Conservation (phyloP, 257 asterid genomes). For the Gentiana straminea region DNA sequence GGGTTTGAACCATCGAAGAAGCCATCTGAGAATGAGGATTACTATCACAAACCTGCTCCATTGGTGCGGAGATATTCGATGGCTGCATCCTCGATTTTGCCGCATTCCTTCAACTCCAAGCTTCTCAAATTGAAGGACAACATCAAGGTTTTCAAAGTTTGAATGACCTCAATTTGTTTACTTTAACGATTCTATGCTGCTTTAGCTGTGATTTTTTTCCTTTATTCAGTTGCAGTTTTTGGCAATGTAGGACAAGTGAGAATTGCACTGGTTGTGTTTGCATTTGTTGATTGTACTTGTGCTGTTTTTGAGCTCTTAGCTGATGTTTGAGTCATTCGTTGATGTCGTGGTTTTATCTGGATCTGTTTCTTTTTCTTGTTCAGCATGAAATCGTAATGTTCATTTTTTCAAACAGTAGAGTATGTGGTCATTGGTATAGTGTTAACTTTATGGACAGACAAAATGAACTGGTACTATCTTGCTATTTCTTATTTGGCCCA, state of each 20-base stretch:
- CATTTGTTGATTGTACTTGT: neutral
- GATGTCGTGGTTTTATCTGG: neutral
- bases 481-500: no score
- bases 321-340: neutral
- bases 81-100: slow-evolving; percentile 33
- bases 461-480: no score
- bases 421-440: no score
- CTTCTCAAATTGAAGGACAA: slow-evolving; percentile 57
- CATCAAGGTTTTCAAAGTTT: slow-evolving; percentile 43
- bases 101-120: slow-evolving; percentile 58
- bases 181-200: no score
- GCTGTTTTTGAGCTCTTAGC: neutral
- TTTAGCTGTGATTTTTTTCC: neutral
- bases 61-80: slow-evolving; percentile 66
- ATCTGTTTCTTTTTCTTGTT: no score
- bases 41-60: slow-evolving; percentile 25
- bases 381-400: no score
- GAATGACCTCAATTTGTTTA: neutral
- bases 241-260: slow-evolving; percentile 1
- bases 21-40: slow-evolving; percentile 45
- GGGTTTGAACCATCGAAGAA: slow-evolving; percentile 88
- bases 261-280: neutral
- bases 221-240: neutral
- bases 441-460: no score
- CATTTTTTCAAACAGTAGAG: no score